Base-by-base conservation (phyloP, 257 asterid species). In the Ajuga chamaepitys region DNA sequence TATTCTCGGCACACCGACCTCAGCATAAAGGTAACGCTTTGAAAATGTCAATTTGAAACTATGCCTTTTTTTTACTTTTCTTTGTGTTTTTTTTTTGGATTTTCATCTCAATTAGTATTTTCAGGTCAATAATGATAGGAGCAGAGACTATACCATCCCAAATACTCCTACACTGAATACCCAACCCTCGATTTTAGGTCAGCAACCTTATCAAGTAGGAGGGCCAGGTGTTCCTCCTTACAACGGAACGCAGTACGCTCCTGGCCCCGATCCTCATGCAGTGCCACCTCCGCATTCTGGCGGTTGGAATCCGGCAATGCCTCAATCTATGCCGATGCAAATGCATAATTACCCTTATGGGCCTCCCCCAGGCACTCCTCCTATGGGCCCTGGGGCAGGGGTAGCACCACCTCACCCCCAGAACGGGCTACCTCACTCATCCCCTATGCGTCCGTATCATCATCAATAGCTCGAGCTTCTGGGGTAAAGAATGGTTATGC, bases 1-100 rank as follows among this genome's bases (percentile, higher is more conserved):
- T 90, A 88, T 82, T 94, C 99, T 67, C 87, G 97, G 35, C 97
- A 94, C 78, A 88, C 91, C 62, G 99, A 94, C 82, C 96, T 94
- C 79, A 94, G 99, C 75, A 90, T 94, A 58, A 88, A 90, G 91
- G 99, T 82, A 79, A 66, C 75, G 46, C 61, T 24, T 41, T 7
- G 9, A 40, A 3, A 18, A 25, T 56, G 54, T 53, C 54, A 26
- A 47, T 11, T 20, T 47, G 8, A 58, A 52, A 53, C 7, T 26
- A 62, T 28, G 58, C 26, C 21, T 10, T 34, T 13, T 8, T 50
- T 5, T n/a, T n/a, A n/a, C n/a, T n/a, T n/a, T n/a, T n/a, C n/a
- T n/a, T n/a, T n/a, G n/a, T 41, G 47, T 13, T 16, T 6, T 16
- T 9, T 53, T 32, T 22, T 13, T 41, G 13, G 48, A 4, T 67